These are phyloP conservation scores for Tulasnella sp. DNA, from an alignment of 768 basidiomycete genomes.

Conservation along the genomic window DNA sequence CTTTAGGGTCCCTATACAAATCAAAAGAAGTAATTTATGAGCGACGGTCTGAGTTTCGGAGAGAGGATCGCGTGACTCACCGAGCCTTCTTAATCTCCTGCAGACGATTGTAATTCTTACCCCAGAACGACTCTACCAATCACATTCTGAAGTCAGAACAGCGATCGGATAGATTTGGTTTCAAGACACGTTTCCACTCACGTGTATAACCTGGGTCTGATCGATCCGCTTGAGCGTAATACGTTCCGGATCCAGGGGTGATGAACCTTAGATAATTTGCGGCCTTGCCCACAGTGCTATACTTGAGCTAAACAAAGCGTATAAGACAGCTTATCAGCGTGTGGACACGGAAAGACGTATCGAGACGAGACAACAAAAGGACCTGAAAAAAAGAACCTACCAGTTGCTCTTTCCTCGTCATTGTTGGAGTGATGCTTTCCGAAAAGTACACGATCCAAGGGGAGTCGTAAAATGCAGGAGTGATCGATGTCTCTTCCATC, in stretches of 20 bases:
- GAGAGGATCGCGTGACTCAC: neutral
- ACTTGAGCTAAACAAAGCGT: neutral
- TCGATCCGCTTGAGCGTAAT: constrained; percentile 4
- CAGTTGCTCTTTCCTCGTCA: neutral
- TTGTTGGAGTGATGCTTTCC: neutral
- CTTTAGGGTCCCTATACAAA: neutral
- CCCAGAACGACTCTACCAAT: constrained; percentile 6
- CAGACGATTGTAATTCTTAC: neutral
- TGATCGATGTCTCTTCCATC: neutral
- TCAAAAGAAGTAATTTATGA: neutral
- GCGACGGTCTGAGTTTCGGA: neutral
- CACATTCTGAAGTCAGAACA: too few relatives aligned
- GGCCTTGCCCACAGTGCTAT: constrained; percentile 7
- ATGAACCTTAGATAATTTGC: constrained; percentile 4
- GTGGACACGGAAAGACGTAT: neutral
- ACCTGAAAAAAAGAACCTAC: neutral
- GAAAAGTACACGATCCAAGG: constrained; percentile 7
- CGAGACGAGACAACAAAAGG: neutral
- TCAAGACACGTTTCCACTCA: neutral
- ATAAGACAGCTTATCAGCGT: neutral
- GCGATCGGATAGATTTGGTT: too few relatives aligned
- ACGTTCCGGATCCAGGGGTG: constrained; percentile 1
- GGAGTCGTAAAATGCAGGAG: constrained; percentile 2
- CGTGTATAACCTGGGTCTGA: constrained; percentile 6
- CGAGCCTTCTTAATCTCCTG: neutral